Conservation (phyloP, 1,284 basidiomycete species). For the Trichosporon inkin region DNA sequence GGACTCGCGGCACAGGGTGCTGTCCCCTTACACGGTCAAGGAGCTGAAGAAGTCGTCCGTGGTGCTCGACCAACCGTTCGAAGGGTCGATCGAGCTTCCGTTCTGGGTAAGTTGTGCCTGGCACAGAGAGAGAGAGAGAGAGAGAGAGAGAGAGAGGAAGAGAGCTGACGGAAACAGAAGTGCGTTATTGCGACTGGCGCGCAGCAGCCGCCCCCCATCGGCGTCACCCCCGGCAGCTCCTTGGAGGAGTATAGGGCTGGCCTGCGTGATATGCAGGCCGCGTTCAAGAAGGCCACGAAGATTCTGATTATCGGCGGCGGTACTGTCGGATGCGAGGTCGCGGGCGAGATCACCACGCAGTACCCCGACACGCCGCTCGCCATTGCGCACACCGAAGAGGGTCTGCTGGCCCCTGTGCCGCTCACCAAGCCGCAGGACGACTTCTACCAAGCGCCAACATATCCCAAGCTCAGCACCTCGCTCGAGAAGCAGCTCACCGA, state of each 20-base stretch:
- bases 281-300: conserved; percentile 37
- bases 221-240: conserved; percentile 31
- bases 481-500: conserved; percentile 39
- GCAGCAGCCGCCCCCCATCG: conserved; percentile 43
- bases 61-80: conserved; percentile 43
- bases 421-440: conserved; percentile 12
- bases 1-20: conserved; percentile 35
- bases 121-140: too few species aligned
- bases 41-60: conserved; percentile 41
- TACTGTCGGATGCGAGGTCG: conserved; percentile 52
- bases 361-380: conserved; percentile 36
- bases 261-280: conserved; percentile 36
- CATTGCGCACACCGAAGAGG: conserved; percentile 29
- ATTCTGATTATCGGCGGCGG: conserved; percentile 51
- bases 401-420: conserved; percentile 29
- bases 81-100: conserved; percentile 43
- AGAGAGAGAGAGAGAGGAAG: too few species aligned
- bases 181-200: conserved; percentile 46
- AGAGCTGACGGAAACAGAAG: conserved; percentile 25
- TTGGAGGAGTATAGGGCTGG: conserved; percentile 24
- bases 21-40: conserved; percentile 42
- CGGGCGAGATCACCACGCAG: conserved; percentile 33
- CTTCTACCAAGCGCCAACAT: conserved; percentile 28
- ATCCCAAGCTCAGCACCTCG: conserved; percentile 32
- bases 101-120: conserved; percentile 41